Evolutionary conservation across 495 filamentous ascomycete genomes (phyloP).

Genomic region (Aspergillus cavernicola): DNA sequence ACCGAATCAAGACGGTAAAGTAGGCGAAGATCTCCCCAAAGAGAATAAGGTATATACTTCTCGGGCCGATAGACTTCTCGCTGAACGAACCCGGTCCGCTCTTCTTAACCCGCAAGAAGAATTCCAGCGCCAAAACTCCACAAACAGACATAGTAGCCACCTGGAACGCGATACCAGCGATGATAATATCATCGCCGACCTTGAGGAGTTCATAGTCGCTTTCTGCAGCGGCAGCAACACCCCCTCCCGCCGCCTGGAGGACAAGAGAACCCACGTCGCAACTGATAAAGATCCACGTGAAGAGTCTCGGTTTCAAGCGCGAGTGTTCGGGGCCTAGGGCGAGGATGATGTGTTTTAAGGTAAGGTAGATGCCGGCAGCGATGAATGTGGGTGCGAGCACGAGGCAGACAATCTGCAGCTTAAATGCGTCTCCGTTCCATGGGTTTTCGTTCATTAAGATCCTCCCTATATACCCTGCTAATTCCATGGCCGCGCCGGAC

Average conservation of each 20-base stretch:
- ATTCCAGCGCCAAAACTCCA: constrained; percentile 47
- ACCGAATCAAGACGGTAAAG: constrained; percentile 58
- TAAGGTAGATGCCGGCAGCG: constrained; percentile 31
- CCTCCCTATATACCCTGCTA: constrained; percentile 58
- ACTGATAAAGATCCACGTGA: constrained; percentile 20
- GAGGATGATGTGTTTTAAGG: constrained; percentile 18
- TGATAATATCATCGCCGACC: constrained; percentile 56
- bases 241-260: constrained; percentile 16
- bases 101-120: constrained; percentile 40
- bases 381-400: constrained; percentile 64
- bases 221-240: constrained; percentile 25
- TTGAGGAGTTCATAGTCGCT: constrained; percentile 15
- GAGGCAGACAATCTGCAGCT: constrained; percentile 65
- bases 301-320: constrained; percentile 14
- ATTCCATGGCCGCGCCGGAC: constrained; percentile 44
- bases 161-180: constrained; percentile 69
- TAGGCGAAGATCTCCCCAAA: constrained; percentile 53
- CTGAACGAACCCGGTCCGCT: constrained; percentile 30
- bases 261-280: constrained; percentile 15
- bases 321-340: constrained; percentile 16
- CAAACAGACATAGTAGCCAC: constrained; percentile 60
- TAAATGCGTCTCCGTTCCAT: constrained; percentile 55
- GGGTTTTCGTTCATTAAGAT: constrained; percentile 58
- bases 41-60: constrained; percentile 50
- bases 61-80: constrained; percentile 16